Percentiles rank a stretch among this genome's conserved stretches.
Conservation (phyloP, 192 early-diverging fungal genomes). For the Geranomyces michiganensis region DNA sequence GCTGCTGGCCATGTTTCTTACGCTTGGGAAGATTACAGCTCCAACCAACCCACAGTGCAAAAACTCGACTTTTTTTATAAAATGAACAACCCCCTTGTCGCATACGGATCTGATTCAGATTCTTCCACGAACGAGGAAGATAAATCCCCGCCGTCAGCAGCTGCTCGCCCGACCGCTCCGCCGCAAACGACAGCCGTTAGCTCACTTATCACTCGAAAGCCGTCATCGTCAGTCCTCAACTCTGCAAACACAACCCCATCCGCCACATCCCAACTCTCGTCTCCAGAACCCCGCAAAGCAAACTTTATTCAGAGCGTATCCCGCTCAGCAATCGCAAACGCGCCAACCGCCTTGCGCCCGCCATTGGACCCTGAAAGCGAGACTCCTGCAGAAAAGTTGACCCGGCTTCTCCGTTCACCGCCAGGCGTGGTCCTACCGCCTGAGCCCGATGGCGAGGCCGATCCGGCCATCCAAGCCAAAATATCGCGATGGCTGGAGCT, state of each 20-base stretch:
- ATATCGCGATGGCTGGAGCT: constrained; percentile 76
- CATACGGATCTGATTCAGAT: constrained; percentile 4
- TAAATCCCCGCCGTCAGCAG: neutral
- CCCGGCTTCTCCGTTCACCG: neutral
- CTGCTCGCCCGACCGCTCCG: neutral
- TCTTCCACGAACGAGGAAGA: neutral
- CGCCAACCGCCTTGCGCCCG: neutral
- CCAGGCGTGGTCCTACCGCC: constrained; percentile 45
- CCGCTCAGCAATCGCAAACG: neutral
- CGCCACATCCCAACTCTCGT: neutral
- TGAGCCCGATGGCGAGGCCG: constrained; percentile 55
- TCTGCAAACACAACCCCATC: neutral
- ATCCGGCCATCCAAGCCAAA: constrained; percentile 71
- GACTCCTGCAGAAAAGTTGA: neutral
- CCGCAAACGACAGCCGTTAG: neutral
- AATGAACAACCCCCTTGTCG: constrained; percentile 16
- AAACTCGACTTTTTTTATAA: no score
- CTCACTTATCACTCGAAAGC: neutral
- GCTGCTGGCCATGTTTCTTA: no score
- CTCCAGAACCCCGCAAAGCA: neutral
- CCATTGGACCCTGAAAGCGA: neutral
- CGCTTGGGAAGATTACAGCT: no score
- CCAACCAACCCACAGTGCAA: no score
- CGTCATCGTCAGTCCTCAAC: neutral
- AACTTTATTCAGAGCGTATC: constrained; percentile 8